Conservation (phyloP, 768 basidiomycete genomes). For the Pulveroboletus sp. region DNA sequence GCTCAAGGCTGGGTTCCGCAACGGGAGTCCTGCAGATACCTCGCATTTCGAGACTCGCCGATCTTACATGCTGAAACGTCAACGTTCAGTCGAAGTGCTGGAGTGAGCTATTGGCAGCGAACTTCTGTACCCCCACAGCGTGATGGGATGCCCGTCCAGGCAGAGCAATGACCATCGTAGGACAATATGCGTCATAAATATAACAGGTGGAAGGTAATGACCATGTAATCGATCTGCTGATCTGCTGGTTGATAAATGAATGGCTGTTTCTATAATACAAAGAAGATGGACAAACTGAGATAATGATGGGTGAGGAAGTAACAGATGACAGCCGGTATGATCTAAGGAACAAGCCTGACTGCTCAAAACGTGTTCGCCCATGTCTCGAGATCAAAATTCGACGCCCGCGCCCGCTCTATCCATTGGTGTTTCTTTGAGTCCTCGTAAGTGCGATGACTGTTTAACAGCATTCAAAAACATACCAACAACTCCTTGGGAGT, state of each 20-base stretch:
- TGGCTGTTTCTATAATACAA: constrained; percentile 28
- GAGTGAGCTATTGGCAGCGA: not conserved
- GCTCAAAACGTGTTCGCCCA: constrained; percentile 74
- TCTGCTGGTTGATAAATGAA: constrained; percentile 9
- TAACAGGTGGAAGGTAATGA: too few relatives aligned
- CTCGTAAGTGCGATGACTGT: constrained; percentile 7
- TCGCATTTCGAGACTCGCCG: constrained; percentile 10
- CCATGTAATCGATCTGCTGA: not conserved
- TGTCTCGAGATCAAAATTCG: constrained; percentile 66
- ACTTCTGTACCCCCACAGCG: not conserved
- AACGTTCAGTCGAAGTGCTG: not conserved
- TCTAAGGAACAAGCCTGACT: constrained; percentile 3
- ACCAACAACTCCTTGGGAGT: constrained; percentile 88
- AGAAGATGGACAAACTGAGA: constrained; percentile 25
- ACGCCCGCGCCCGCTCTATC: constrained; percentile 60
- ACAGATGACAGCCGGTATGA: constrained; percentile 27
- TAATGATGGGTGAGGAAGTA: constrained; percentile 29
- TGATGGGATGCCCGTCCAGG: not conserved
- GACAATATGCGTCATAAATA: not conserved
- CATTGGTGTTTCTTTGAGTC: constrained; percentile 61
- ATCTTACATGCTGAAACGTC: constrained; percentile 1
- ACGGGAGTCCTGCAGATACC: not conserved
- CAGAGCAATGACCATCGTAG: not conserved
- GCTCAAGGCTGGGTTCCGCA: constrained; percentile 7
- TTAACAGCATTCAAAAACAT: constrained; percentile 2